Conservation (phyloP, 495 filamentous ascomycete genomes). For the Trypethelium eluteriae region DNA sequence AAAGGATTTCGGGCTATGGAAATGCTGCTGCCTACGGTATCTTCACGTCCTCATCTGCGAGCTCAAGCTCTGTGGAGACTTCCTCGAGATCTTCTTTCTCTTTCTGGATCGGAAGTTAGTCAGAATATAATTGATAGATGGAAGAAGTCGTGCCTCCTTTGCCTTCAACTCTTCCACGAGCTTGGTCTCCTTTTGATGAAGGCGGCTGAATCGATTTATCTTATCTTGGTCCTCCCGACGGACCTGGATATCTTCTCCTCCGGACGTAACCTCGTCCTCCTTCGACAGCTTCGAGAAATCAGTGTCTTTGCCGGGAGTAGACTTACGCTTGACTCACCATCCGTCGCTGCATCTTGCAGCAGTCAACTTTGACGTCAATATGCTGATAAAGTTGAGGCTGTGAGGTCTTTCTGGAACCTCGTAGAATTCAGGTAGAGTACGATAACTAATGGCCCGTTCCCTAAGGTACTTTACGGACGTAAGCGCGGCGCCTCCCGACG, state of each 20-base stretch:
- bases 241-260: conserved; percentile 76
- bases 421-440: too few relatives aligned
- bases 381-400: background rate
- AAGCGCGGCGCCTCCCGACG: too few relatives aligned
- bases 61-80: conserved; percentile 79
- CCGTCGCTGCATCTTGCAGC: conserved; percentile 30
- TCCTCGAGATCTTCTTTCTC: conserved; percentile 98
- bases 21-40: conserved; percentile 58
- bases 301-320: background rate
- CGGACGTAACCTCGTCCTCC: conserved; percentile 73
- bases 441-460: too few relatives aligned
- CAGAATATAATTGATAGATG: conserved; percentile 11
- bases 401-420: background rate
- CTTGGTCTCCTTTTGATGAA: conserved; percentile 74
- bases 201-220: conserved; percentile 93
- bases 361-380: background rate
- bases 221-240: conserved; percentile 95
- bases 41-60: conserved; percentile 89
- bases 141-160: conserved; percentile 60
- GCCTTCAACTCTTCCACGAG: conserved; percentile 74
- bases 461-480: too few relatives aligned
- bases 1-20: conserved; percentile 3
- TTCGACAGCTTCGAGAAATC: conserved; percentile 63
- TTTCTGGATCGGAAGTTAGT: conserved; percentile 52
- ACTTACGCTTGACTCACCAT: conserved; percentile 29